Conservation (phyloP, 768 basidiomycete species). For the Lyophyllum decastes region DNA sequence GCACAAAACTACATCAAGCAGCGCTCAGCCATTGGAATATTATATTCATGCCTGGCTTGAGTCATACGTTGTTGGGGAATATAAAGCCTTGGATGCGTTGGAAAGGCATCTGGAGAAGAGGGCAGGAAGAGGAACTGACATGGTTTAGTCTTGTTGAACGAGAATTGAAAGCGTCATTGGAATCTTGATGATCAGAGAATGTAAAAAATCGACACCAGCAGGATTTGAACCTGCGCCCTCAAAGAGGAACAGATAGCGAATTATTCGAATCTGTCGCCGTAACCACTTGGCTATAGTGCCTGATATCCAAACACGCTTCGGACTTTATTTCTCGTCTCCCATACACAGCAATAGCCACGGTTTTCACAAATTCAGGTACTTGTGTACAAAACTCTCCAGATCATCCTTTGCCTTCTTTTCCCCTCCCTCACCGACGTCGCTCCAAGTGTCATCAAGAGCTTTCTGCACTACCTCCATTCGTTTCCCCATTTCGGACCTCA, state of each 20-base stretch:
- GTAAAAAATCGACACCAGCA: slow-evolving; percentile 19
- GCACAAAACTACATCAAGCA: neutral
- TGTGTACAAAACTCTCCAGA: neutral
- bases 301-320: slow-evolving; percentile 30
- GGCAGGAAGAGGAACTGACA: slow-evolving; percentile 36
- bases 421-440: neutral
- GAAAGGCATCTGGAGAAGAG: slow-evolving; percentile 38
- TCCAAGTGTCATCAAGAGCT: neutral
- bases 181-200: too few relatives aligned
- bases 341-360: too few relatives aligned
- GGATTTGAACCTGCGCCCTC: slow-evolving; percentile 25
- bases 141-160: neutral
- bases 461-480: neutral
- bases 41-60: slow-evolving; percentile 38
- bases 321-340: neutral
- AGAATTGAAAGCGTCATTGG: too few relatives aligned
- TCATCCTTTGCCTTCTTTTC: neutral
- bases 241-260: slow-evolving; percentile 24
- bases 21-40: neutral
- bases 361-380: neutral
- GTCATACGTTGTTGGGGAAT: slow-evolving; percentile 42
- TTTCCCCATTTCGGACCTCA: neutral
- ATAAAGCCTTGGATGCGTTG: slow-evolving; percentile 37
- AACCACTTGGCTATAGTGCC: slow-evolving; percentile 72
- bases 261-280: slow-evolving; percentile 70